Conservation (phyloP, 2,329 filamentous ascomycete genomes). For the Arachnomyces sp. region DNA sequence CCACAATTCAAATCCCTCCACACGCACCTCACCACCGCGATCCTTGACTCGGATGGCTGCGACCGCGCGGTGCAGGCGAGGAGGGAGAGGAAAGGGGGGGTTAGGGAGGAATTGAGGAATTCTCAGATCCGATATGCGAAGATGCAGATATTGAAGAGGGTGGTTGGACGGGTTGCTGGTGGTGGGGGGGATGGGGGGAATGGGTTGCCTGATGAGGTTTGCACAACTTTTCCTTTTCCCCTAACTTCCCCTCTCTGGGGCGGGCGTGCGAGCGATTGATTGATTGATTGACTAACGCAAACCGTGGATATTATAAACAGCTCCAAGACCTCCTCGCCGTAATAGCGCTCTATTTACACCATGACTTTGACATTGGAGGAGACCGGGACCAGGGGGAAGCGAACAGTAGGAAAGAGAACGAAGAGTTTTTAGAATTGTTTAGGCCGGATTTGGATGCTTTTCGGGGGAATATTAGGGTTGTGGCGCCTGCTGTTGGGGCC, state of each 20-base stretch:
- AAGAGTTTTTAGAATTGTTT: constrained; percentile 24
- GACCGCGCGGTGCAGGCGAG: constrained; percentile 24
- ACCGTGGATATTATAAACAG: constrained; percentile 19
- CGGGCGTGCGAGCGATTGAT: neutral
- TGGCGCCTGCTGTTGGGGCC: no score
- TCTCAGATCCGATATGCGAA: constrained; percentile 26
- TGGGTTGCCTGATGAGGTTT: constrained; percentile 27
- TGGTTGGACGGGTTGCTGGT: constrained; percentile 21
- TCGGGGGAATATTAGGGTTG: constrained; percentile 5
- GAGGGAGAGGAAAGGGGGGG: constrained; percentile 20
- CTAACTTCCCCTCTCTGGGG: neutral
- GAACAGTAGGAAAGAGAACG: constrained; percentile 15
- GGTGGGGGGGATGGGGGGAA: constrained; percentile 24
- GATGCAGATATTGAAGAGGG: constrained; percentile 25
- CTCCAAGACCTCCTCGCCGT: constrained; percentile 27
- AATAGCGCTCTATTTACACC: constrained; percentile 31
- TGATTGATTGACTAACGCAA: constrained; percentile 3
- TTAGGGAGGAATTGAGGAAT: constrained; percentile 26
- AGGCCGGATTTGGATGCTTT: constrained; percentile 29
- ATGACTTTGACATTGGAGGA: constrained; percentile 4
- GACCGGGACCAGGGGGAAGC: constrained; percentile 6
- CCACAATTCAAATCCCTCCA: constrained; percentile 36
- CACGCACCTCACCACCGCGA: constrained; percentile 27
- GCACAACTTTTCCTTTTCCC: constrained; percentile 1
- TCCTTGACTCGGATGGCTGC: constrained; percentile 35